phyloP scores from a whole-genome alignment of 148 eudicot genomes.

The Vaccinium myrtillus region DNA sequence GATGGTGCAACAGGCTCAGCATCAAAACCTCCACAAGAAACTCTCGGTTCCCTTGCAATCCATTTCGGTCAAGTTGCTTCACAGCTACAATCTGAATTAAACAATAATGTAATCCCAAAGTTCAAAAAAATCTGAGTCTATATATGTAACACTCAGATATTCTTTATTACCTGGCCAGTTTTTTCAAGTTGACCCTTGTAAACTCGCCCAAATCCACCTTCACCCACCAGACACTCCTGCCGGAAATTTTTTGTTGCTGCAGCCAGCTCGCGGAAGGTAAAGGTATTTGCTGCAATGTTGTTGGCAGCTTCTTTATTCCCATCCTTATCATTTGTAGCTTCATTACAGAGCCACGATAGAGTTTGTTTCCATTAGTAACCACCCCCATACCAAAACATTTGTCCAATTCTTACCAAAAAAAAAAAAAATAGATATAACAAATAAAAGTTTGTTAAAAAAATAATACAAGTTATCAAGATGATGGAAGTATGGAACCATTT shows the following conservation, averaged over 20 bases:
- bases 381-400: neutral
- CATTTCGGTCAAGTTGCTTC: constrained; percentile 68
- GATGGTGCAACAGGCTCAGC: constrained; percentile 69
- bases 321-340: constrained; percentile 22
- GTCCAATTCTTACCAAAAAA: neutral
- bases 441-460: neutral
- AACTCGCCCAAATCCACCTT: constrained; percentile 77
- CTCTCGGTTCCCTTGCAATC: constrained; percentile 68
- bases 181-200: constrained; percentile 52
- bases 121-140: neutral
- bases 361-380: neutral
- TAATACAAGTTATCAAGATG: no score
- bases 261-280: constrained; percentile 66
- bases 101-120: neutral
- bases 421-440: neutral
- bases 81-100: constrained; percentile 50
- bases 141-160: neutral
- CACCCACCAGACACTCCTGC: constrained; percentile 59
- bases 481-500: no score
- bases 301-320: constrained; percentile 19
- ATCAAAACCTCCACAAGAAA: constrained; percentile 72
- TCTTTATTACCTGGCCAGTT: constrained; percentile 44
- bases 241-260: constrained; percentile 70
- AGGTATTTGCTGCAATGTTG: constrained; percentile 56
- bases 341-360: constrained; percentile 15